Evolutionary conservation across 179 eudicot species (phyloP), one percentile per base, ranked within the genome.

Genomic region (Amaranthus tricolor): DNA sequence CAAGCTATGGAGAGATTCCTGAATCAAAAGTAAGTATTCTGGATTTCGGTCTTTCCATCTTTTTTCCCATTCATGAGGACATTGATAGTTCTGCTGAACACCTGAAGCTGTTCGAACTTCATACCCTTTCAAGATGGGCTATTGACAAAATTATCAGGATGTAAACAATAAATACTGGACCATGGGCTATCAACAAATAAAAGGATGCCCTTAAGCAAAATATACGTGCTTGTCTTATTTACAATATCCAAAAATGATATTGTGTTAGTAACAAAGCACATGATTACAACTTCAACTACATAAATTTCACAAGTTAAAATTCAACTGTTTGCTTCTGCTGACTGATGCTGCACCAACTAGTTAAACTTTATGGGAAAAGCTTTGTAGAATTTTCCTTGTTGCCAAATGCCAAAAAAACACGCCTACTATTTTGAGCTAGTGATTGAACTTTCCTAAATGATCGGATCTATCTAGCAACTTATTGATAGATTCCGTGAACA

Each of bases 1-100:
- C 97, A 69, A 90, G 98, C 89, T 96, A 91, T 80, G 95, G 99
- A 77, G 97, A 93, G 74, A 85, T 89, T 83, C 90, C 89, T 43
- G 99, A 93, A 80, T 86, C 96, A 77, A 89, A 83, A 84, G 99
- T 85, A 80, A 80, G 84, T 70, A 75, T 16, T 57, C 12, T 19
- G 13, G 1, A 5, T 51, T 51, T 20, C 14, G 12, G 43, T 51
- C 16, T 31, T 31, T 31, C 40, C 40, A 9, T 49, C 20, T 66
- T 48, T 47, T 66, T 62, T 62, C 43, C 40, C 4, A 31, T 31
- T 31, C 40, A 31, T 31, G 40, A 31, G 40, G 2, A 31, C 40
- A 31, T 31, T 31, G 40, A 31, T 31, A 31, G 40, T 2, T 31
- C 40, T 31, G 40, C 40, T 31, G 40, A 31, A 2, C 40, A 0